These are phyloP conservation scores for Cryomyces antarcticus DNA, from an alignment of 495 filamentous ascomycete genomes.

Conservation along the genomic window DNA sequence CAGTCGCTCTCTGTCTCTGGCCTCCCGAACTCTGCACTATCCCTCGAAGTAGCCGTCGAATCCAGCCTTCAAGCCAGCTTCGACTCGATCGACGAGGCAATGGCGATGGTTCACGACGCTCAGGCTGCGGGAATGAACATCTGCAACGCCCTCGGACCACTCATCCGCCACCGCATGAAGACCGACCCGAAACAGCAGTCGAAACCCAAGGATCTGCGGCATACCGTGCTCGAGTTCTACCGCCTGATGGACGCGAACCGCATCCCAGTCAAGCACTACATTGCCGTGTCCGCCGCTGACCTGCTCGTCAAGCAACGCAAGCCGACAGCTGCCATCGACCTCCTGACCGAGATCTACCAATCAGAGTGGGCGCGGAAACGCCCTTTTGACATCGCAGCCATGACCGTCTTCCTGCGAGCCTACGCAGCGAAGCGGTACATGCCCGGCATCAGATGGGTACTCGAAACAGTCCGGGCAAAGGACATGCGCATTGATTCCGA, in stretches of 20 bases:
- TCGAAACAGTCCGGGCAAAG: constrained; percentile 3
- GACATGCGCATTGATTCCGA: constrained; percentile 11
- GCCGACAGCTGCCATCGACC: constrained; percentile 1
- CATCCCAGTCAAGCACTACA: constrained; percentile 1
- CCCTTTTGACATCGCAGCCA: constrained; percentile 5
- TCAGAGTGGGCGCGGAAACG: constrained; percentile 1
- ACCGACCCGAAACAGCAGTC: background rate
- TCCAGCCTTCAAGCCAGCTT: constrained; percentile 3
- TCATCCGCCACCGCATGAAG: constrained; percentile 5
- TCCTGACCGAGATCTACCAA: constrained; percentile 4
- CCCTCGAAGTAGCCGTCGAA: constrained; percentile 9
- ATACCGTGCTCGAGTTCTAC: constrained; percentile 9
- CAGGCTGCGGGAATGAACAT: constrained; percentile 7
- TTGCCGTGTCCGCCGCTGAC: constrained; percentile 8
- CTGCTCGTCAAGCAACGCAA: constrained; percentile 1
- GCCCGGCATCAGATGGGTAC: constrained; percentile 6
- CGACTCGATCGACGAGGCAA: constrained; percentile 1
- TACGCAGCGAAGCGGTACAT: constrained; percentile 2
- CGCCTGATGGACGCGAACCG: constrained; percentile 5
- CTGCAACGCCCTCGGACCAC: background rate
- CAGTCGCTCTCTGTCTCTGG: constrained; percentile 3
- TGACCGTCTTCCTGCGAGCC: constrained; percentile 6
- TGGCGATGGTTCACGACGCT: constrained; percentile 2
- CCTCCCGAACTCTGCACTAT: constrained; percentile 1
- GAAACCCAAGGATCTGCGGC: background rate